phyloP scores from a whole-genome alignment of 441 rosid species.

The Bocquillonia castaneifolia region DNA sequence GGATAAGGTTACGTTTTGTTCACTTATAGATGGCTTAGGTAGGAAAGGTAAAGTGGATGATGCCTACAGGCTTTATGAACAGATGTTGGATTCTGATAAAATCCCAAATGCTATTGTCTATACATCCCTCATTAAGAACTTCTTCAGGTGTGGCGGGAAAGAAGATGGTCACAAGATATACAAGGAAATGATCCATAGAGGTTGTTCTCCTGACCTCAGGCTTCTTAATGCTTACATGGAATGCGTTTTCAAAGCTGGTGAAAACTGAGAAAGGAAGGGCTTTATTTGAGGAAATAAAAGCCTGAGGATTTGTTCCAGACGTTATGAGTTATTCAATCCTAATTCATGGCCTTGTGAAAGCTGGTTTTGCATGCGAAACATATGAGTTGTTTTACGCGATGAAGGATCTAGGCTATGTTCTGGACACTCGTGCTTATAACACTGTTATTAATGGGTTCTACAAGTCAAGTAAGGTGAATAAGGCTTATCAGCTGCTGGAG shows the following conservation, averaged over 20 bases:
- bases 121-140: conserved; percentile 77
- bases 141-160: conserved; percentile 72
- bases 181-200: conserved; percentile 70
- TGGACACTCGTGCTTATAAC: conserved; percentile 83
- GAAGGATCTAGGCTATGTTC: conserved; percentile 85
- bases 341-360: conserved; percentile 75
- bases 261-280: conserved; percentile 79
- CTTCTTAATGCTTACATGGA: conserved; percentile 88
- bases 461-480: conserved; percentile 84
- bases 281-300: conserved; percentile 70
- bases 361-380: conserved; percentile 85
- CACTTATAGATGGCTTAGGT: conserved; percentile 88
- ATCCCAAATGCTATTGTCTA: conserved; percentile 60
- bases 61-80: conserved; percentile 77
- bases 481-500: conserved; percentile 85
- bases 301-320: conserved; percentile 64
- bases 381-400: conserved; percentile 65
- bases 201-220: conserved; percentile 68
- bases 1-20: conserved; percentile 71
- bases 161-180: conserved; percentile 93
- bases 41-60: conserved; percentile 80
- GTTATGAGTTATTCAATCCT: conserved; percentile 70
- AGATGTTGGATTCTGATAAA: conserved; percentile 64
- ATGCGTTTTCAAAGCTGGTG: conserved; percentile 87
- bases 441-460: conserved; percentile 84